A percentile compares a stretch with the other conserved stretches of the same genome.
Conservation (phyloP, 1,139 yeast species). For the Saccharomycopsis crataegensis region DNA sequence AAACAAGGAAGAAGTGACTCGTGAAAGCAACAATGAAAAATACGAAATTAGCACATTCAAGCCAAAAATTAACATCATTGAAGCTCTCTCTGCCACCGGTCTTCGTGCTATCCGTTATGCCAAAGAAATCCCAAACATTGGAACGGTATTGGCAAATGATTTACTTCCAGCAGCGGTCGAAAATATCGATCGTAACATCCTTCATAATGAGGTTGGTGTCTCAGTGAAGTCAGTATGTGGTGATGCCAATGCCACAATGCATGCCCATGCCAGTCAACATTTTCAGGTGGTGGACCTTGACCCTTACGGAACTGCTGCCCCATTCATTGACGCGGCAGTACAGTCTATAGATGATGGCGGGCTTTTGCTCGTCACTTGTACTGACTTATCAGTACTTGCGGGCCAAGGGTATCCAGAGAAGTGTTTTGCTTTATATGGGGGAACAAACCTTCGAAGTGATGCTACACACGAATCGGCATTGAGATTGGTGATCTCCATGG, state of each 20-base stretch:
- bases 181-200: conserved; percentile 65
- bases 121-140: conserved; percentile 72
- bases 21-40: neutral
- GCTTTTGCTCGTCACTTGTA: conserved; percentile 80
- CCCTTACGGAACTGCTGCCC: conserved; percentile 96
- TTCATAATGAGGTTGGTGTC: conserved; percentile 50
- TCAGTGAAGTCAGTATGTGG: conserved; percentile 64
- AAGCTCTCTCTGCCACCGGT: conserved; percentile 93
- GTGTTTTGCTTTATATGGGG: conserved; percentile 94
- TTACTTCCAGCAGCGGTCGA: conserved; percentile 80
- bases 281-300: conserved; percentile 89
- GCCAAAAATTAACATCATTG: conserved; percentile 61
- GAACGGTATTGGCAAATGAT: conserved; percentile 80
- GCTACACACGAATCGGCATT: conserved; percentile 91
- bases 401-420: conserved; percentile 96
- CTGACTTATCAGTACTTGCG: conserved; percentile 92
- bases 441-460: conserved; percentile 69
- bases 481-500: conserved; percentile 68
- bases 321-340: conserved; percentile 85
- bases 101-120: conserved; percentile 89
- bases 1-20: conserved; percentile 2
- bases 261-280: conserved; percentile 37
- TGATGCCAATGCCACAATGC: conserved; percentile 85
- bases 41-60: conserved; percentile 19
- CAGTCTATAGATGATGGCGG: conserved; percentile 81